These are phyloP conservation scores for Platanthera zijinensis DNA, from an alignment of 106 monocot species.

Conservation along the genomic window DNA sequence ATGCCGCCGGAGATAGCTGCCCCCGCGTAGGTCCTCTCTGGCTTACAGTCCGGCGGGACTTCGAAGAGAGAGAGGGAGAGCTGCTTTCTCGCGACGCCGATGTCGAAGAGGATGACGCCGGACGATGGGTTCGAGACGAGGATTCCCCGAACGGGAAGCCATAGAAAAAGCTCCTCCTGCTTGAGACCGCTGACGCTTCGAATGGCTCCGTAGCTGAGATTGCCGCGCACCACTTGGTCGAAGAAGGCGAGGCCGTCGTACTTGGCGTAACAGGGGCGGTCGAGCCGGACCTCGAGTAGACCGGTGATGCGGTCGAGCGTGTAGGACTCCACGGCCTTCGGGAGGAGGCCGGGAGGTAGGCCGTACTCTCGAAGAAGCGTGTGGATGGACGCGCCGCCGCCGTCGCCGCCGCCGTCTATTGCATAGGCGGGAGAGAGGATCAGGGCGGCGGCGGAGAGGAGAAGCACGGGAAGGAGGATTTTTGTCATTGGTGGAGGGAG, in stretches of 20 bases:
- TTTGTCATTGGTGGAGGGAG: neutral
- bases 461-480: neutral
- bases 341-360: slow-evolving; percentile 27
- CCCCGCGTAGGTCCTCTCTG: neutral
- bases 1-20: neutral
- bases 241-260: slow-evolving; percentile 28
- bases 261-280: slow-evolving; percentile 24
- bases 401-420: neutral
- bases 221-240: slow-evolving; percentile 38
- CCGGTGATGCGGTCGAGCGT: slow-evolving; percentile 15
- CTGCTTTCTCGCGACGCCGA: slow-evolving; percentile 51
- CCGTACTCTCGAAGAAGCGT: slow-evolving; percentile 23
- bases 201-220: slow-evolving; percentile 51
- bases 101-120: slow-evolving; percentile 50
- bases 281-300: slow-evolving; percentile 17
- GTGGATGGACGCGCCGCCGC: slow-evolving; percentile 11
- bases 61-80: slow-evolving; percentile 55
- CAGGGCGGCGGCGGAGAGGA: neutral
- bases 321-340: slow-evolving; percentile 18
- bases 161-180: slow-evolving; percentile 65
- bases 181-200: slow-evolving; percentile 39
- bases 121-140: slow-evolving; percentile 32
- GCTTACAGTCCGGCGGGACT: slow-evolving; percentile 37
- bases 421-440: slow-evolving; percentile 5
- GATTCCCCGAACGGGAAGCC: slow-evolving; percentile 57